Evolutionary conservation across 139 green algal genomes (phyloP), one percentile per base, ranked within the genome.

Genomic region (Microglena sp.): DNA sequence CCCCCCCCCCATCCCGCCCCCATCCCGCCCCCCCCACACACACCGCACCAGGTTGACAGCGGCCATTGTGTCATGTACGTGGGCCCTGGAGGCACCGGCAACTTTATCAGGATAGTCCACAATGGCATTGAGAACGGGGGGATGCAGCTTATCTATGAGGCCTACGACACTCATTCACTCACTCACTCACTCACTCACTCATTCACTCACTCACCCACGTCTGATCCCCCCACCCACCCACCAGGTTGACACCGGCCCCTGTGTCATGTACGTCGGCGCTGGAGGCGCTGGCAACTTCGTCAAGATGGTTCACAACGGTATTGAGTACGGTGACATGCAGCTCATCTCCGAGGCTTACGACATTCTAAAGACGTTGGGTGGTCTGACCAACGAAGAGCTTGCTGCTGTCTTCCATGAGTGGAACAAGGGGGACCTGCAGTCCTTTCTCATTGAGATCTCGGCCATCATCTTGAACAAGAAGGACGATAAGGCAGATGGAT

Each of bases 231-330:
- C n/a, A n/a, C n/a, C n/a, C n/a, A n/a, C n/a, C n/a, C n/a, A n/a
- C n/a, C 76, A 85, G 74, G 94, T 97, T 27, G 84, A 98, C 53
- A 85, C 95, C 68, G 92, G 92, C 11, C 82, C 94, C 0, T 98
- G 93, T 70, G 90, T 96, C 1, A 98, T 84, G 40, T 93, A 95
- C 79, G 81, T 97, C 40, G 90, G 90, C n/a, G 64, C 76, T 1
- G 90, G 90, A 32, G 90, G 89, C 57, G 64, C 89, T 3, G 94
- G 94, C 54, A 98, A 99, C 83, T 99, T 92, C 64, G 94, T 99
- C 7, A 99, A 99, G 88, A 99, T 99, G 94, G 91, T 99, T 64
- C 94, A 99, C 88, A 99, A 99, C 74, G 94, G 94, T 73, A 99
- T 99, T 70, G 94, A 99, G 87, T 99, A 99, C 69, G 94, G 94